Evolutionary conservation across 441 rosid genomes (phyloP).

Genomic region (Erysimum pusillum): DNA sequence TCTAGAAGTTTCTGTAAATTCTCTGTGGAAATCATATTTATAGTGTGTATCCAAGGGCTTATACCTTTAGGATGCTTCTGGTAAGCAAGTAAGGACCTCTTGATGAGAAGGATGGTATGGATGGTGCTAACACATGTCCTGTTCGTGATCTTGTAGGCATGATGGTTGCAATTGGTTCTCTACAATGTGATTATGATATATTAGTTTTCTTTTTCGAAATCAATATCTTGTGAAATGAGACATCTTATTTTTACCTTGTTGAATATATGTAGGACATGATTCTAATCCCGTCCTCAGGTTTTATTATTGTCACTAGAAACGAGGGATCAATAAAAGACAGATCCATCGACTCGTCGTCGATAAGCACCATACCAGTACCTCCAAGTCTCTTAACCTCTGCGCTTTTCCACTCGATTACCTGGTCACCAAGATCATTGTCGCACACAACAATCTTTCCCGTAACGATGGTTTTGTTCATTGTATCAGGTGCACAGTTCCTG

Average conservation of each 20-base stretch:
- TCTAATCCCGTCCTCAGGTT: constrained; percentile 56
- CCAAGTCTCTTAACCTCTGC: constrained; percentile 57
- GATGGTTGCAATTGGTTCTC: constrained; percentile 74
- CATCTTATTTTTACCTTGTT: constrained; percentile 28
- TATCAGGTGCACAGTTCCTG: constrained; percentile 61
- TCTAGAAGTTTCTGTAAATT: background rate
- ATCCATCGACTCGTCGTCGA: constrained; percentile 52
- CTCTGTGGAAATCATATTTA: background rate
- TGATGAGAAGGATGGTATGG: constrained; percentile 68
- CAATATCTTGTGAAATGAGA: constrained; percentile 11
- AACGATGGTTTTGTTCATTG: constrained; percentile 53
- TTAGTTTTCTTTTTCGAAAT: background rate
- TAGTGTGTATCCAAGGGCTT: background rate
- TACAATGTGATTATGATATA: constrained; percentile 34
- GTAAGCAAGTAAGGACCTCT: constrained; percentile 70
- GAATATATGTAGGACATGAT: constrained; percentile 58
- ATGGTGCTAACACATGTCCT: constrained; percentile 69
- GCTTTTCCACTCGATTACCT: constrained; percentile 27
- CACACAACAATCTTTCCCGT: constrained; percentile 72
- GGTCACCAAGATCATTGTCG: constrained; percentile 36
- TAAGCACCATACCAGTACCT: constrained; percentile 60
- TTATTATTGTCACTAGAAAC: constrained; percentile 58
- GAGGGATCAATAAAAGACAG: constrained; percentile 54
- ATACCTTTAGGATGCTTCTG: constrained; percentile 74
- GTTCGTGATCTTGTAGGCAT: constrained; percentile 55